Evolutionary conservation across 1,139 yeast species (phyloP), one percentile per base, ranked within the genome.

Genomic region (Yamadazyma pseudoaaseri): DNA sequence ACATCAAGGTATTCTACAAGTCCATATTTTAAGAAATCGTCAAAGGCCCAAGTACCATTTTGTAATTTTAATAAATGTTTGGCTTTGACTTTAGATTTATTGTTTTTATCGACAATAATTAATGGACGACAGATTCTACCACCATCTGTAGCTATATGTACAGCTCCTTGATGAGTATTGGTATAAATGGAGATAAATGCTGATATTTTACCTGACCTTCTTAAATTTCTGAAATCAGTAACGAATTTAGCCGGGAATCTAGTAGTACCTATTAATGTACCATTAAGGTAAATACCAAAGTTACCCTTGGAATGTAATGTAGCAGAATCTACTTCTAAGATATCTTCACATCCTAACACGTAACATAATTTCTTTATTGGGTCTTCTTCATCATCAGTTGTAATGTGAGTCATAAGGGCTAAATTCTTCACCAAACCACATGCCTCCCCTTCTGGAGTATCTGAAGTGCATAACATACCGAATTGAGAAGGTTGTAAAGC

Each of bases 391-490:
- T 87, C 97, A 60, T 92, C 99, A 3, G 98, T 90, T 7, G 99
- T 92, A 52, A 92, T 94, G 62, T 92, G 99, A 11, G 99, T 92
- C 99, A 92, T 92, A 36, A 92, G 73, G 2, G 98, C 98, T 58
- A 92, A 70, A 55, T 92, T 92, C 61, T 92, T 92, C 22, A 92
- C 98, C 58, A 92, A 75, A 52, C 99, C 99, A 79, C 99, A 92
- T 1, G 99, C 98, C 60, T 94, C 99, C 72, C 99, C 99, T 75
- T 92, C 99, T 3, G 99, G 99, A 0, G 99, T 92, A 75, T 92
- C 99, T 0, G 97, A 86, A 6, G 98, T 89, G 73, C 99, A 92
- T 43, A 92, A 72, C 97, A 92, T 92, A 55, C 98, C 98, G 60
- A 92, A 92, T 62, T 92, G 98, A 2, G 98, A 94, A 9, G 99